These are phyloP conservation scores for Phialophora verrucosa DNA, from an alignment of 2,329 filamentous ascomycete species.

Conservation along the genomic window DNA sequence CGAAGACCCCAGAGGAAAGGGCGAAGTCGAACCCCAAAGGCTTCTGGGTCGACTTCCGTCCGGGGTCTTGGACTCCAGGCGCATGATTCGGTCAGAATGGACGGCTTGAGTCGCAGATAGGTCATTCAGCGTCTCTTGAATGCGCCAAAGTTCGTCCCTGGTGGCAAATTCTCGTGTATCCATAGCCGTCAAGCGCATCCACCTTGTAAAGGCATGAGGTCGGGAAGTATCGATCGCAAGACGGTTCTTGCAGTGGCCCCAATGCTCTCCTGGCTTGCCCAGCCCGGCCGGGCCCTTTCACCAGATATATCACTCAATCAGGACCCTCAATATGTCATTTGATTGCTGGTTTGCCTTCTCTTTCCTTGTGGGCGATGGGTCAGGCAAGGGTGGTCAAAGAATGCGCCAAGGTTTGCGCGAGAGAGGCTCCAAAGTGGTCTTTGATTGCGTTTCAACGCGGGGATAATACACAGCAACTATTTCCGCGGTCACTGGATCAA, in stretches of 20 bases:
- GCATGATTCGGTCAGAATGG: constrained; percentile 65
- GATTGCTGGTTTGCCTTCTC: constrained; percentile 6
- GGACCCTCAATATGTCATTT: constrained; percentile 27
- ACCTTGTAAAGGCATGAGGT: constrained; percentile 22
- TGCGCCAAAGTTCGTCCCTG: constrained; percentile 68
- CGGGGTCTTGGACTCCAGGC: constrained; percentile 66
- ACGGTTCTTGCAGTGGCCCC: constrained; percentile 14
- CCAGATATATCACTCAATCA: constrained; percentile 16
- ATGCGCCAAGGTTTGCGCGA: constrained; percentile 30
- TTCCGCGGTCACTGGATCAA: neutral
- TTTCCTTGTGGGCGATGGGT: neutral
- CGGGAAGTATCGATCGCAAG: constrained; percentile 3
- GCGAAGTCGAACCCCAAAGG: constrained; percentile 83
- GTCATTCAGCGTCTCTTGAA: constrained; percentile 67
- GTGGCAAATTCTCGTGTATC: constrained; percentile 58
- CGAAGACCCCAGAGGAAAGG: constrained; percentile 85
- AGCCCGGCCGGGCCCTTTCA: constrained; percentile 31
- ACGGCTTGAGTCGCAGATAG: constrained; percentile 66
- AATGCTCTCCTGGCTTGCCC: constrained; percentile 31
- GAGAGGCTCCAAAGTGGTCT: neutral
- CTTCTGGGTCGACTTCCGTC: constrained; percentile 74
- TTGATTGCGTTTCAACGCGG: neutral
- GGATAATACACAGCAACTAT: neutral
- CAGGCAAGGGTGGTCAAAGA: constrained; percentile 13
- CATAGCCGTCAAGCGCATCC: constrained; percentile 24